phyloP scores from a whole-genome alignment of 1,284 basidiomycete species.

The Peniophora sp. region DNA sequence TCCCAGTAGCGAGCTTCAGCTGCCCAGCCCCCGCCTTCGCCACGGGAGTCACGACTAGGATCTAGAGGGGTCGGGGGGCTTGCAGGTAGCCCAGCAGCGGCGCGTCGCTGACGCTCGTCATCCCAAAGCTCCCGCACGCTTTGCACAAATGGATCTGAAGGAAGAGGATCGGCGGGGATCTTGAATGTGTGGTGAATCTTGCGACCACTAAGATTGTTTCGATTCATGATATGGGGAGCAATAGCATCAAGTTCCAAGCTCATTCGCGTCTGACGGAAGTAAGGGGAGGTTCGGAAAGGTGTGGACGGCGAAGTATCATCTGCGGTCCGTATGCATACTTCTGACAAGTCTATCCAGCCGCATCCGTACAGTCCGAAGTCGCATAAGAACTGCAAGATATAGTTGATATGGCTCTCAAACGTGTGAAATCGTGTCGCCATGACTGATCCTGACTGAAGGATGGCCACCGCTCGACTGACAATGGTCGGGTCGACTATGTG shows the following conservation, averaged over 20 bases:
- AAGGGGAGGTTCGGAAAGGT: slow-evolving; percentile 29
- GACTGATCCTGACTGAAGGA: slow-evolving; percentile 75
- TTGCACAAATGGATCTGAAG: slow-evolving; percentile 74
- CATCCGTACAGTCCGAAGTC: slow-evolving; percentile 96
- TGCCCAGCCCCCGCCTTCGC: slow-evolving; percentile 55
- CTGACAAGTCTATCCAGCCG: slow-evolving; percentile 72
- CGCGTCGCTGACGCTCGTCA: slow-evolving; percentile 75
- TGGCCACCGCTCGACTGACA: slow-evolving; percentile 62
- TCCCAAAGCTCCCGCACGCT: slow-evolving; percentile 94
- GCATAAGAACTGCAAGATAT: slow-evolving; percentile 87
- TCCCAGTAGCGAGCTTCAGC: slow-evolving; percentile 67
- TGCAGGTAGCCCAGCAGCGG: slow-evolving; percentile 55
- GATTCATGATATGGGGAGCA: slow-evolving; percentile 82
- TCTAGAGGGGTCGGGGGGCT: slow-evolving; percentile 64
- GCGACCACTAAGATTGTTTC: slow-evolving; percentile 58
- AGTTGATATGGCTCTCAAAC: slow-evolving; percentile 90
- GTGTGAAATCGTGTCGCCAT: slow-evolving; percentile 72
- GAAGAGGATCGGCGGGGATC: slow-evolving; percentile 42
- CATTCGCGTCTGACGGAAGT: slow-evolving; percentile 64
- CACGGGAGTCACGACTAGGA: slow-evolving; percentile 50
- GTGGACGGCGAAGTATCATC: slow-evolving; percentile 22
- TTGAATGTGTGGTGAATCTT: slow-evolving; percentile 69
- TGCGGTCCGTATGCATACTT: slow-evolving; percentile 48
- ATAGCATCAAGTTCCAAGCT: slow-evolving; percentile 81
- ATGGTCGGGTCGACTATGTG: slow-evolving; percentile 66